phyloP scores from a whole-genome alignment of 495 filamentous ascomycete species.

The Penicillium odoratum region DNA sequence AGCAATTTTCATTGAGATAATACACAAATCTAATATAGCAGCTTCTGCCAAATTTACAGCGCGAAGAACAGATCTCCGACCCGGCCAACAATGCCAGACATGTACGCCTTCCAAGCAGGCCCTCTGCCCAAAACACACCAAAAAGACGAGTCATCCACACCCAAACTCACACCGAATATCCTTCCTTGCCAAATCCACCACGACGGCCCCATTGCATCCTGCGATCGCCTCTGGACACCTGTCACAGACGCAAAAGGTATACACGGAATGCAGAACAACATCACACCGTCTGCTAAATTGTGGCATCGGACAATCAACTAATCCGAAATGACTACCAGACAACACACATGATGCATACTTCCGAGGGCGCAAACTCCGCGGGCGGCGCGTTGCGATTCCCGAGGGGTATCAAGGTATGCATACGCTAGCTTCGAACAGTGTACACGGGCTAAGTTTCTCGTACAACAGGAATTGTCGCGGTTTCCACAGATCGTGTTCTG shows the following conservation, averaged over 20 bases:
- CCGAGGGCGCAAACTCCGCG: constrained; percentile 78
- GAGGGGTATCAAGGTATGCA: constrained; percentile 68
- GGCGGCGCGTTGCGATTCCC: constrained; percentile 66
- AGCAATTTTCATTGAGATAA: neutral
- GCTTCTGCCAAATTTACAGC: neutral
- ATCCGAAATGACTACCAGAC: constrained; percentile 23
- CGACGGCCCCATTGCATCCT: constrained; percentile 66
- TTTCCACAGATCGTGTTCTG: constrained; percentile 36
- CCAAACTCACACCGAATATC: constrained; percentile 65
- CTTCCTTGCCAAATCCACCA: constrained; percentile 84
- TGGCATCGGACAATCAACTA: neutral
- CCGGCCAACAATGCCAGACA: constrained; percentile 26
- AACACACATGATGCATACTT: constrained; percentile 66
- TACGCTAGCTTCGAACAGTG: neutral
- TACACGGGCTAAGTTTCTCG: neutral
- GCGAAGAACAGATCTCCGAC: neutral
- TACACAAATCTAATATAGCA: neutral
- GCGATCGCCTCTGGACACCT: constrained; percentile 72
- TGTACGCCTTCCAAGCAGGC: constrained; percentile 42
- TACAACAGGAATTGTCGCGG: constrained; percentile 40
- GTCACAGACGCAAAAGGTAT: constrained; percentile 43
- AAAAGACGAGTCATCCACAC: constrained; percentile 14
- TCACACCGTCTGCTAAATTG: neutral
- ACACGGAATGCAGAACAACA: neutral
- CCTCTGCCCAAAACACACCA: constrained; percentile 20